Conservation (phyloP, 192 early-diverging fungal genomes). For the Coemansia sp. region DNA sequence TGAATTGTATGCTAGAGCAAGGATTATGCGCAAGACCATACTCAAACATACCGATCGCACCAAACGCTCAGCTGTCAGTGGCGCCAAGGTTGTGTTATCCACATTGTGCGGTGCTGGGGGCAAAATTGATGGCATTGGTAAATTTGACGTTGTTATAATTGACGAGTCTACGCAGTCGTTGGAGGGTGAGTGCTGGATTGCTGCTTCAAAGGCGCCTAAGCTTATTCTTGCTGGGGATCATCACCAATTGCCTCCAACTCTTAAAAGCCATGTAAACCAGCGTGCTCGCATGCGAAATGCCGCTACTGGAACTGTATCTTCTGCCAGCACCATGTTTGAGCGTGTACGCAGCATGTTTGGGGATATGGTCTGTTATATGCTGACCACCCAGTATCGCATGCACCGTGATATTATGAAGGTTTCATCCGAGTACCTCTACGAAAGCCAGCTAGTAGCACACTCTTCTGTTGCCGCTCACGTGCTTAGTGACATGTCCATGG, state of each 20-base stretch:
- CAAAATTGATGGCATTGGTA: conserved; percentile 25
- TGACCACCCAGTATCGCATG: conserved; percentile 89
- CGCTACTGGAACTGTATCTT: background rate
- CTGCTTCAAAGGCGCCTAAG: conserved; percentile 68
- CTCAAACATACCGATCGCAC: conserved; percentile 66
- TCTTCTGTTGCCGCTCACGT: conserved; percentile 62
- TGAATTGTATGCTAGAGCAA: conserved; percentile 63
- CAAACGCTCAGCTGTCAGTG: conserved; percentile 57
- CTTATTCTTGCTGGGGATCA: conserved; percentile 88
- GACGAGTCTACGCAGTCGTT: conserved; percentile 88
- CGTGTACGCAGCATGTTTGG: conserved; percentile 66
- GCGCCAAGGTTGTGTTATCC: conserved; percentile 67
- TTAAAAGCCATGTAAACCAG: conserved; percentile 24
- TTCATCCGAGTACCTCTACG: conserved; percentile 70
- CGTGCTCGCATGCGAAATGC: background rate
- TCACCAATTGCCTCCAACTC: conserved; percentile 84
- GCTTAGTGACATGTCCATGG: conserved; percentile 62
- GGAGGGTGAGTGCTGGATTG: conserved; percentile 88
- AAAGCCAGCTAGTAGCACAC: conserved; percentile 64
- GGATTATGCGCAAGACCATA: conserved; percentile 68
- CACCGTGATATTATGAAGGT: conserved; percentile 77
- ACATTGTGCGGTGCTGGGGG: conserved; percentile 74
- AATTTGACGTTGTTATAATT: conserved; percentile 84
- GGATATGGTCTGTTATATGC: conserved; percentile 60
- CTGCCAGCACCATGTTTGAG: conserved; percentile 75